Evolutionary conservation across 2,329 filamentous ascomycete genomes (phyloP), one percentile per base, ranked within the genome.

Genomic region (Immersiporthe knoxdaviesiana): DNA sequence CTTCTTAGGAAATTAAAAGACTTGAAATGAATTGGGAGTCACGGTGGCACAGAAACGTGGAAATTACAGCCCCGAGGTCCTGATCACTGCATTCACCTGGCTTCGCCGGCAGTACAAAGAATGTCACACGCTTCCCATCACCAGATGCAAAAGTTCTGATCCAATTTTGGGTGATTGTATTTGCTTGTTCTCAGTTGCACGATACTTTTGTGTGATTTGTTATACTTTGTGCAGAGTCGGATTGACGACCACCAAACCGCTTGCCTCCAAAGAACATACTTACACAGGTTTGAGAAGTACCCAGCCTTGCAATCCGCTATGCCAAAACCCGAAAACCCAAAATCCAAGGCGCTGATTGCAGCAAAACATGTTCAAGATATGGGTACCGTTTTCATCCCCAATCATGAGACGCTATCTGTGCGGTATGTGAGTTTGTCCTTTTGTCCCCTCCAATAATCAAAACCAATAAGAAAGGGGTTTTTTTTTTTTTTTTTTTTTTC

Each of bases 321-420:
- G 52, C 52, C 24, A 56, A 54, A 12, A 35, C 35, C 35, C n/a
- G n/a, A n/a, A 16, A 39, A n/a, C 50, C n/a, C 24, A 30, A 54
- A 21, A 24, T n/a, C 16, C 27, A 27, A 35, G 8, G 8, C 18
- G 8, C 18, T 4, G 2, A 39, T 44, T 35, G 35, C 4, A 44
- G 24, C 14, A 14, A 63, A 18, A 12, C 18, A 21, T 24, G 18
- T 16, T n/a, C 12, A 56, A 56, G 16, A 39, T 39, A 30, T 52
- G 47, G 63, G 50, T 65, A 27, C 63, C 35, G 63, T 65, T 18
- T 41, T 37, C 37, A 56, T 32, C 63, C 63, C 63, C 16, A 10
- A 24, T 21, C n/a, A 35, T 50, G 50, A n/a, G n/a, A 39, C 24
- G 63, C 50, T 50, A 24, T 3, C 24, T 30, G 27, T 24, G 52